Evolutionary conservation across 352 stramenopile genomes (phyloP).

Genomic region (Globisporangium cederbergense): DNA sequence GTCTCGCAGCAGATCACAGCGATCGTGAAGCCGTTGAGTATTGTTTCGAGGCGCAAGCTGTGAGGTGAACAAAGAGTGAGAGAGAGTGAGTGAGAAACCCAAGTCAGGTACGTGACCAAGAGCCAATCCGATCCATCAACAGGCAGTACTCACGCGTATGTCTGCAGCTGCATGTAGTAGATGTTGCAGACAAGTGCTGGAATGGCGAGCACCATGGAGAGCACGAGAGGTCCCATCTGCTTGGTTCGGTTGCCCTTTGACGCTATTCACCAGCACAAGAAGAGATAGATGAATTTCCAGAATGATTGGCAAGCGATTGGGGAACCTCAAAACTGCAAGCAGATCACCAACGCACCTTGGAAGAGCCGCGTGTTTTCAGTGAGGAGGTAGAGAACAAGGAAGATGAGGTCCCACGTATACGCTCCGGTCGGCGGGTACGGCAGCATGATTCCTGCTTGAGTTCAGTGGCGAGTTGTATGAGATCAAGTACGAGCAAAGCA

Average conservation of each 20-base stretch:
- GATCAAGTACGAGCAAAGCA: background rate
- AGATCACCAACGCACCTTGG: conserved; percentile 34
- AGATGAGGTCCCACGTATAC: conserved; percentile 55
- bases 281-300: background rate
- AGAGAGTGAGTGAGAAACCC: background rate
- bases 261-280: conserved; percentile 17
- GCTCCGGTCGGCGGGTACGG: conserved; percentile 43
- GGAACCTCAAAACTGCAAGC: background rate
- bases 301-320: background rate
- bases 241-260: conserved; percentile 85
- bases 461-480: conserved; percentile 14
- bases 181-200: conserved; percentile 63
- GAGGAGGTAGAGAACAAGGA: conserved; percentile 57
- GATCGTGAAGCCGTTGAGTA: conserved; percentile 64
- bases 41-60: conserved; percentile 55
- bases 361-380: conserved; percentile 65
- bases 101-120: background rate
- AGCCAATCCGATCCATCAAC: background rate
- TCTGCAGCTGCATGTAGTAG: conserved; percentile 76
- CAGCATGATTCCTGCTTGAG: conserved; percentile 41
- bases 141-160: conserved; percentile 49
- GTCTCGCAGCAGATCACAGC: conserved; percentile 53
- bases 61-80: background rate
- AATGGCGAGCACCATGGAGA: conserved; percentile 49
- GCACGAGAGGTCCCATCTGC: conserved; percentile 50